These are phyloP conservation scores for Botrytis deweyae DNA, from an alignment of 2,329 filamentous ascomycete species.

Conservation along the genomic window DNA sequence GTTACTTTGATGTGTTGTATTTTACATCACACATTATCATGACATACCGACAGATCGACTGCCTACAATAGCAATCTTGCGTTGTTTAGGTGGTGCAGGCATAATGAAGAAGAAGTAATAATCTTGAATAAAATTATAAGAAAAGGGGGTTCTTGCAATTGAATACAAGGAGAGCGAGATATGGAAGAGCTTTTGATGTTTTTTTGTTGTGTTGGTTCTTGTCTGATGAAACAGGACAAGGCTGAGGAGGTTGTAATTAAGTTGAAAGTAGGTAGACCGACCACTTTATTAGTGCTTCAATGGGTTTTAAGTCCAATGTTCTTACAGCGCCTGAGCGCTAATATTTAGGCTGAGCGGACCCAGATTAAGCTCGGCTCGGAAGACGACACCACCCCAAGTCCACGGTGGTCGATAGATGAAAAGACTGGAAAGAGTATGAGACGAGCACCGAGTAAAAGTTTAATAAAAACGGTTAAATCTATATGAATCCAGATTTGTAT, in stretches of 20 bases:
- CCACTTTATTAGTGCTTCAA: not conserved
- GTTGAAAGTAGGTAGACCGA: not conserved
- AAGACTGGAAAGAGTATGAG: not conserved
- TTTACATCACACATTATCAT: conserved; percentile 22
- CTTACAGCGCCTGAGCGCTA: conserved; percentile 9
- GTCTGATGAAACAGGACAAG: not conserved
- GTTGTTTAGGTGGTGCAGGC: conserved; percentile 63
- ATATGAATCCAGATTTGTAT: not conserved
- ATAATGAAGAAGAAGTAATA: conserved; percentile 25
- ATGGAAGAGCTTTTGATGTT: conserved; percentile 10
- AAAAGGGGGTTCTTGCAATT: not conserved
- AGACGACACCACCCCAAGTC: not conserved
- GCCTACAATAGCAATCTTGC: conserved; percentile 94
- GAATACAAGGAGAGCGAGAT: conserved; percentile 4
- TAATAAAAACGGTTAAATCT: not conserved
- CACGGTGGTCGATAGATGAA: too few species aligned
- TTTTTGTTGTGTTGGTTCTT: conserved; percentile 12
- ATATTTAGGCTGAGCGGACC: conserved; percentile 18
- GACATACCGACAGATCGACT: conserved; percentile 82
- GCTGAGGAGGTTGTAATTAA: conserved; percentile 1
- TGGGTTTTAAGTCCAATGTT: not conserved
- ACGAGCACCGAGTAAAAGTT: not conserved
- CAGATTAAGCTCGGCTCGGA: conserved; percentile 13
- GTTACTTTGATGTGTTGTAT: conserved; percentile 17
- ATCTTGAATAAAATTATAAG: not conserved